Conservation (phyloP, 192 early-diverging fungal species). For the Tieghemiomyces parasiticus region DNA sequence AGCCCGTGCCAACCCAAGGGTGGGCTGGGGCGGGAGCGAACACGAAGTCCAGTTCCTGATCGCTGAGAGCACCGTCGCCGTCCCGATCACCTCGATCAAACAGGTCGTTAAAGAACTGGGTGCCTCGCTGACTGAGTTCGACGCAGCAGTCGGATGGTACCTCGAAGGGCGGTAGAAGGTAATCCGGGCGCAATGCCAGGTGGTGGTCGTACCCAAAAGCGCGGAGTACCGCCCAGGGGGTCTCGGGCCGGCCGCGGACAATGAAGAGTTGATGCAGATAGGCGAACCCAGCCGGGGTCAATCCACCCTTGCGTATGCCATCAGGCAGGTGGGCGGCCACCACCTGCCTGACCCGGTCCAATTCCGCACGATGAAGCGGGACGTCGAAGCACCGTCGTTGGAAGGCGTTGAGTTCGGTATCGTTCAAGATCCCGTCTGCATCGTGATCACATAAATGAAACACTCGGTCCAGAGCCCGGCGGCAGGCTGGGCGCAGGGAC, state of each 20-base stretch:
- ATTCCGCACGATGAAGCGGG: constrained; percentile 86
- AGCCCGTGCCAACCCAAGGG: constrained; percentile 82
- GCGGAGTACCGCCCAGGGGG: constrained; percentile 94
- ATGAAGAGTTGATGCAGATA: constrained; percentile 94
- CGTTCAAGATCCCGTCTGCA: constrained; percentile 82
- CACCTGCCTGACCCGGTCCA: constrained; percentile 92
- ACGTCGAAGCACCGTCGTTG: constrained; percentile 91
- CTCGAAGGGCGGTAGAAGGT: constrained; percentile 71
- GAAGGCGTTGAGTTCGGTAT: constrained; percentile 93
- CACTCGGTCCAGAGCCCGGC: constrained; percentile 82
- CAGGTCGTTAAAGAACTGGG: constrained; percentile 88
- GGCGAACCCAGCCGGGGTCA: constrained; percentile 89
- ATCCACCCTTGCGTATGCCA: constrained; percentile 70
- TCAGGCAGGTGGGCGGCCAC: constrained; percentile 75
- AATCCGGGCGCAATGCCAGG: constrained; percentile 80
- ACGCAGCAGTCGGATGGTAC: constrained; percentile 82
- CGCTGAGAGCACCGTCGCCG: constrained; percentile 88
- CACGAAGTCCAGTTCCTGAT: constrained; percentile 65
- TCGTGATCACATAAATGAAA: constrained; percentile 94
- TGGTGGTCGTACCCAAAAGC: constrained; percentile 97
- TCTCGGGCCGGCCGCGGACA: constrained; percentile 91
- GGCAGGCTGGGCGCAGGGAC: constrained; percentile 69
- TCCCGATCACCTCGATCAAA: constrained; percentile 93
- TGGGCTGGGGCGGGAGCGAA: constrained; percentile 83
- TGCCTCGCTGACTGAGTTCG: constrained; percentile 85